Conservation (phyloP, 1,284 basidiomycete species). For the Entoloma clypeatum region DNA sequence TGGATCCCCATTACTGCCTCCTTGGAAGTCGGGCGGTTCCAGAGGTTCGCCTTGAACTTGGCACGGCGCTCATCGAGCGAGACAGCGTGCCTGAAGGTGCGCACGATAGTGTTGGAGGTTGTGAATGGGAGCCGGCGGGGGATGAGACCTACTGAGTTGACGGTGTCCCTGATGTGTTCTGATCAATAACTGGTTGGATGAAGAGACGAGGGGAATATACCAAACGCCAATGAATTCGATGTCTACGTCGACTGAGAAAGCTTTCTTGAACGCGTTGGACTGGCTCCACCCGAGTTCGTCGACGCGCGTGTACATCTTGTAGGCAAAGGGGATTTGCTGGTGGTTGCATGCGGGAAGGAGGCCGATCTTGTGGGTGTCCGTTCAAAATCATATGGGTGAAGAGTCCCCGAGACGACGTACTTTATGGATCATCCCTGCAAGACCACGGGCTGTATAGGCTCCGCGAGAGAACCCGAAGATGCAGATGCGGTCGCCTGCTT, state of each 20-base stretch:
- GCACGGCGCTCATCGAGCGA: constrained; percentile 62
- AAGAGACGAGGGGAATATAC: too few relatives aligned
- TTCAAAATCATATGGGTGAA: too few relatives aligned
- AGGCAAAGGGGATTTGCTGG: constrained; percentile 69
- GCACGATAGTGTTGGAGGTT: constrained; percentile 51
- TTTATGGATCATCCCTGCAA: constrained; percentile 22
- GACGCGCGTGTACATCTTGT: constrained; percentile 58
- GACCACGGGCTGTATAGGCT: constrained; percentile 20
- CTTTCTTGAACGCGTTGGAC: constrained; percentile 58
- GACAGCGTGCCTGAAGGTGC: constrained; percentile 62
- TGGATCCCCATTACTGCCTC: constrained; percentile 23
- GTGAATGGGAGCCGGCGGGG: constrained; percentile 37
- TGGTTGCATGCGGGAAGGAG: constrained; percentile 53
- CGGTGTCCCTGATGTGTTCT: constrained; percentile 59
- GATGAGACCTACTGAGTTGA: constrained; percentile 53
- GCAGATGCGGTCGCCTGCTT: constrained; percentile 22
- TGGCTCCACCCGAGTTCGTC: constrained; percentile 50
- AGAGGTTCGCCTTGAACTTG: constrained; percentile 51
- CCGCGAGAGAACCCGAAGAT: constrained; percentile 23
- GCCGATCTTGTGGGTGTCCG: too few relatives aligned
- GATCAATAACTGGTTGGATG: too few relatives aligned
- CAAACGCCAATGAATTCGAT: constrained; percentile 63
- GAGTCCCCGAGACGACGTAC: too few relatives aligned
- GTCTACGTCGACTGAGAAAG: constrained; percentile 55
- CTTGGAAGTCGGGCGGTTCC: constrained; percentile 28